These are phyloP conservation scores for Tulasnella sp. DNA, from an alignment of 768 basidiomycete species.

Conservation along the genomic window DNA sequence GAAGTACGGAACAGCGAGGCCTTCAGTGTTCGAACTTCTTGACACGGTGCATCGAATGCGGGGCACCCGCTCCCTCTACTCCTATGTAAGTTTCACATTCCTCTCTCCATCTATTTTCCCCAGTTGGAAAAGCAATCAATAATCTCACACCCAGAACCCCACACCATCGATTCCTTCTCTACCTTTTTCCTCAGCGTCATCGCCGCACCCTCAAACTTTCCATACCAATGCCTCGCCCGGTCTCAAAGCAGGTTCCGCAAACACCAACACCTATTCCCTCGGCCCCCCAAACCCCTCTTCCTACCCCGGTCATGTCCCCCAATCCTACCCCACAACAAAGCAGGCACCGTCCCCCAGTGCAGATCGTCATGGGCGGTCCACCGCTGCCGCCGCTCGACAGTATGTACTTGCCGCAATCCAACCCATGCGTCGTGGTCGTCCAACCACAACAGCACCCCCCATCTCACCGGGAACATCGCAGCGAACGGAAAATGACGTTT, in stretches of 20 bases:
- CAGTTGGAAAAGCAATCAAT: conserved; percentile 15
- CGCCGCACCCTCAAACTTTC: conserved; percentile 10
- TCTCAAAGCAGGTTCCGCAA: conserved; percentile 8
- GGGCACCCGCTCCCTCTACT: conserved; percentile 69
- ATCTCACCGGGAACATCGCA: conserved; percentile 9
- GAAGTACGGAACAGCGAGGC: conserved; percentile 78
- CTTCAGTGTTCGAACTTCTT: conserved; percentile 78
- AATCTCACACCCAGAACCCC: conserved; percentile 16
- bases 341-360: not conserved
- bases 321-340: not conserved
- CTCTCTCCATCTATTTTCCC: not conserved
- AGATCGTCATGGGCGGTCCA: conserved; percentile 16
- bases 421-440: conserved; percentile 64
- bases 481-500: conserved; percentile 2
- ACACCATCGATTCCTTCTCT: conserved; percentile 13
- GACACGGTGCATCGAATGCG: conserved; percentile 72
- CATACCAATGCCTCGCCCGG: conserved; percentile 16
- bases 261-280: not conserved
- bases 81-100: conserved; percentile 37
- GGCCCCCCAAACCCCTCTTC: not conserved
- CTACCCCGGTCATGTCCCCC: conserved; percentile 2
- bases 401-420: conserved; percentile 69
- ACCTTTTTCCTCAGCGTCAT: conserved; percentile 14
- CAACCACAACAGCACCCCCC: conserved; percentile 24
- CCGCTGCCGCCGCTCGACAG: conserved; percentile 51